A percentile compares a stretch with the other conserved stretches of the same genome.
Conservation (phyloP, 345 rosid genomes). For the Nasturtium officinale region DNA sequence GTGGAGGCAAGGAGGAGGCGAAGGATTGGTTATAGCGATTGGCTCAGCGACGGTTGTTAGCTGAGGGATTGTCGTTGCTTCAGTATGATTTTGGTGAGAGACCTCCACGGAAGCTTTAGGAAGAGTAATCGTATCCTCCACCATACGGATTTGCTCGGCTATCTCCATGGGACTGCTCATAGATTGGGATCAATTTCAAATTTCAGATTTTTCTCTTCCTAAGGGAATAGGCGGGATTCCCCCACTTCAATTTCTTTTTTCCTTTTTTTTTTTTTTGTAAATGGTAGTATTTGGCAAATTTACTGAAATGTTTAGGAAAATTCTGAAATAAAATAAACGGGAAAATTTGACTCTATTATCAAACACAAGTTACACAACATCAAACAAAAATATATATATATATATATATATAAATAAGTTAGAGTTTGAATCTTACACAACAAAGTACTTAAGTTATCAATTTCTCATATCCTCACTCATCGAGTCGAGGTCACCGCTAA, state of each 20-base stretch:
- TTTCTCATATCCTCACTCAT: too few species aligned
- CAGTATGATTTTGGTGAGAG: constrained; percentile 23
- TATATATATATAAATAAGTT: too few species aligned
- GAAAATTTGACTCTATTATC: too few species aligned
- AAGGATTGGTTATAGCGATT: constrained; percentile 41
- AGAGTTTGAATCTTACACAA: too few species aligned
- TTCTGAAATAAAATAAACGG: not conserved
- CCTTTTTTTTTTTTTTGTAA: not conserved
- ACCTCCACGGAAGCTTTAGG: constrained; percentile 31
- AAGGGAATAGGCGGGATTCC: constrained; percentile 34
- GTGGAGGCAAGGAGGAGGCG: constrained; percentile 23
- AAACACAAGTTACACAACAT: too few species aligned
- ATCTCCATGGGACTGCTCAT: constrained; percentile 76
- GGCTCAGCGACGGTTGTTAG: constrained; percentile 41
- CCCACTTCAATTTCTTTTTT: not conserved
- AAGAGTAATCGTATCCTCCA: constrained; percentile 32
- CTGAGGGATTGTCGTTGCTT: not conserved
- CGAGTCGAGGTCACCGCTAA: too few species aligned
- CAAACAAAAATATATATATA: too few species aligned
- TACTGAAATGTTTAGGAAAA: not conserved
- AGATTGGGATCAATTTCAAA: constrained; percentile 10
- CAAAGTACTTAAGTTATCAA: too few species aligned
- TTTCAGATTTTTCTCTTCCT: constrained; percentile 10
- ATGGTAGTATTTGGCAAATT: not conserved
- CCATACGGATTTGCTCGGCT: constrained; percentile 43